These are phyloP conservation scores for Jaminaea rosea DNA, from an alignment of 1,284 basidiomycete species.

Conservation along the genomic window DNA sequence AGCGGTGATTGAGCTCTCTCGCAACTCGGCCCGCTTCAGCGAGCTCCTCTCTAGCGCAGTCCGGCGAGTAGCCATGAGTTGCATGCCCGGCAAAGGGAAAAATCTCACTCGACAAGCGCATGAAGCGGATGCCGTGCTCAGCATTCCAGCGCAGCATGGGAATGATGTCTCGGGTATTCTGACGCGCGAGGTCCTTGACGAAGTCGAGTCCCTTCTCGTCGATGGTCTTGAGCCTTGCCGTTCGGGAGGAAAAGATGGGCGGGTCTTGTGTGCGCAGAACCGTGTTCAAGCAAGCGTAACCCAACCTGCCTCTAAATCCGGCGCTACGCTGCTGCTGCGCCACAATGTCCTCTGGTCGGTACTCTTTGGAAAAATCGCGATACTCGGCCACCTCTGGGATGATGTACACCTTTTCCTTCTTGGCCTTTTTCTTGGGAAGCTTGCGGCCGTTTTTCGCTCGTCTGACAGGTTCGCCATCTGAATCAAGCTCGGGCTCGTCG, in stretches of 20 bases:
- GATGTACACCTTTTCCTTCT: conserved; percentile 58
- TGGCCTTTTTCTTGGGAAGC: conserved; percentile 51
- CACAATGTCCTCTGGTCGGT: conserved; percentile 11
- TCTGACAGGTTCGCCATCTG: conserved; percentile 31
- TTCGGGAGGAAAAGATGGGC: conserved; percentile 66
- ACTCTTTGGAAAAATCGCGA: conserved; percentile 30
- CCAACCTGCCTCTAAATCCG: conserved; percentile 42
- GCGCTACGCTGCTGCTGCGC: conserved; percentile 12
- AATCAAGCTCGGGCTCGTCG: conserved; percentile 21
- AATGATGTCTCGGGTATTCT: conserved; percentile 60
- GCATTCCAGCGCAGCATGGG: conserved; percentile 57
- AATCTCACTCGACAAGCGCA: conserved; percentile 56
- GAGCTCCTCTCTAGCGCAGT: conserved; percentile 58
- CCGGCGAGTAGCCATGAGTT: conserved; percentile 67
- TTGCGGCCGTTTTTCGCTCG: conserved; percentile 48
- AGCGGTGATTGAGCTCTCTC: conserved; percentile 64
- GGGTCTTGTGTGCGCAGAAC: conserved; percentile 65
- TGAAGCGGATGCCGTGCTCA: conserved; percentile 36
- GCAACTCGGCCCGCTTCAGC: conserved; percentile 63
- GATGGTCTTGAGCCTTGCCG: conserved; percentile 66
- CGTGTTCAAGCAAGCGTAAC: conserved; percentile 76
- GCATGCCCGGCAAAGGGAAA: conserved; percentile 82
- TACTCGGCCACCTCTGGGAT: conserved; percentile 54
- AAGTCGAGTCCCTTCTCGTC: conserved; percentile 71
- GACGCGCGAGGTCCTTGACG: conserved; percentile 66